These are phyloP conservation scores for Geosmithia putterillii DNA, from an alignment of 2,329 filamentous ascomycete genomes.

Conservation along the genomic window DNA sequence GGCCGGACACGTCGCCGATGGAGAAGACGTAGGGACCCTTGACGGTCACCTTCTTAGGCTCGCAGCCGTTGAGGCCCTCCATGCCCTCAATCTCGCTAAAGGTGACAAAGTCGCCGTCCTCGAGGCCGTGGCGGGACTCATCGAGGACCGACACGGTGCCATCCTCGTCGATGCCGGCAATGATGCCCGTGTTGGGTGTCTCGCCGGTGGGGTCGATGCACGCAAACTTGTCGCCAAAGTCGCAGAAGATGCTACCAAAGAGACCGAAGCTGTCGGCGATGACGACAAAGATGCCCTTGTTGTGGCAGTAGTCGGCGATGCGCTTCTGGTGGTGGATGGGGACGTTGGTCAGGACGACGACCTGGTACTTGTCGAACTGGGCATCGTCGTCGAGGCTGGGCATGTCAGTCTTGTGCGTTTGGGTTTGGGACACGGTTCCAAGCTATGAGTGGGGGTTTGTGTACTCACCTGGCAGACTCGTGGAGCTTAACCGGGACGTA, in stretches of 20 bases:
- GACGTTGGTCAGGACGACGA: slow-evolving; percentile 80
- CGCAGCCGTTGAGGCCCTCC: slow-evolving; percentile 72
- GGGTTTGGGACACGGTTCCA: neutral
- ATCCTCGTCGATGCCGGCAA: slow-evolving; percentile 80
- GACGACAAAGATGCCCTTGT: slow-evolving; percentile 84
- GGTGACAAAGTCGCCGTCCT: slow-evolving; percentile 93
- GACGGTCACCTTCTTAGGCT: slow-evolving; percentile 81
- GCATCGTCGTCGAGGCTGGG: slow-evolving; percentile 59
- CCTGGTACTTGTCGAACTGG: slow-evolving; percentile 82
- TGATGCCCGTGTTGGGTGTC: slow-evolving; percentile 73
- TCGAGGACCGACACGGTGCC: slow-evolving; percentile 88
- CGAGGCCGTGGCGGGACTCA: slow-evolving; percentile 86
- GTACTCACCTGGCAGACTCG: slow-evolving; percentile 36
- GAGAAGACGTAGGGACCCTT: slow-evolving; percentile 97
- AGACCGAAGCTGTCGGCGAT: slow-evolving; percentile 83
- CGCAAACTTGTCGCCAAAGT: slow-evolving; percentile 91
- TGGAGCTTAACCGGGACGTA: slow-evolving; percentile 87
- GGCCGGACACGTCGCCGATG: slow-evolving; percentile 79
- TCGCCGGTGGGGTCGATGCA: slow-evolving; percentile 86
- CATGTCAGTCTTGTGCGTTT: slow-evolving; percentile 5
- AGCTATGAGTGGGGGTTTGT: slow-evolving; percentile 6
- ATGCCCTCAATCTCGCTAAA: slow-evolving; percentile 90
- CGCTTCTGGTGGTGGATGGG: slow-evolving; percentile 67
- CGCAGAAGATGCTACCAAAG: slow-evolving; percentile 92
- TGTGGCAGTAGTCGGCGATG: slow-evolving; percentile 88